These are phyloP conservation scores for Posidonia oceanica DNA, from an alignment of 116 monocot genomes.

Conservation along the genomic window DNA sequence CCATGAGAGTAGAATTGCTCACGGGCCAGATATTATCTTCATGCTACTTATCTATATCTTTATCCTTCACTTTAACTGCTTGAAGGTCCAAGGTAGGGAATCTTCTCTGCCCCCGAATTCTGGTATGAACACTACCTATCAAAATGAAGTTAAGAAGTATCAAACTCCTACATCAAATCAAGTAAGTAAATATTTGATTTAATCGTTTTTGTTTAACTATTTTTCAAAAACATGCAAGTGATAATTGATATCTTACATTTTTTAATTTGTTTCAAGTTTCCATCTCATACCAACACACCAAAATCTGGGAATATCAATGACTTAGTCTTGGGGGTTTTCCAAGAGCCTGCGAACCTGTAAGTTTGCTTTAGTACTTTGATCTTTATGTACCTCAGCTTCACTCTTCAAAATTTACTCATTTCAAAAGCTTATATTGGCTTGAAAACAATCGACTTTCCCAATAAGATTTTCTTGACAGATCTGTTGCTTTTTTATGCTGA, in stretches of 20 bases:
- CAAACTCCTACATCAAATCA: constrained; percentile 30
- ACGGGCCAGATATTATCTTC: too few species aligned
- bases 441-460: too few species aligned
- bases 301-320: constrained; percentile 21
- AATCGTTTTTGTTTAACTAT: neutral
- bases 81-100: constrained; percentile 3
- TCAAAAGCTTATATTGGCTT: too few species aligned
- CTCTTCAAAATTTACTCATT: neutral
- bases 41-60: neutral
- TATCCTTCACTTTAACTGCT: neutral
- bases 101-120: neutral
- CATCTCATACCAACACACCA: constrained; percentile 11
- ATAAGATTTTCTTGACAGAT: too few species aligned
- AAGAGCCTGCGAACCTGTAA: constrained; percentile 55
- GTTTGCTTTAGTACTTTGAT: neutral
- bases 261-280: constrained; percentile 11
- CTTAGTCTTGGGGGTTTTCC: constrained; percentile 39
- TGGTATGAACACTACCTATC: constrained; percentile 7
- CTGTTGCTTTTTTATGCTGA: too few species aligned
- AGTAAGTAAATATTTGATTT: constrained; percentile 7
- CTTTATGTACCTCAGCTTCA: neutral
- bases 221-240: neutral
- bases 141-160: constrained; percentile 19
- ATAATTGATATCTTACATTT: neutral
- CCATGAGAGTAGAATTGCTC: too few species aligned